Evolutionary conservation across 2,329 filamentous ascomycete genomes (phyloP).

Genomic region (Achaetomium macrosporum): DNA sequence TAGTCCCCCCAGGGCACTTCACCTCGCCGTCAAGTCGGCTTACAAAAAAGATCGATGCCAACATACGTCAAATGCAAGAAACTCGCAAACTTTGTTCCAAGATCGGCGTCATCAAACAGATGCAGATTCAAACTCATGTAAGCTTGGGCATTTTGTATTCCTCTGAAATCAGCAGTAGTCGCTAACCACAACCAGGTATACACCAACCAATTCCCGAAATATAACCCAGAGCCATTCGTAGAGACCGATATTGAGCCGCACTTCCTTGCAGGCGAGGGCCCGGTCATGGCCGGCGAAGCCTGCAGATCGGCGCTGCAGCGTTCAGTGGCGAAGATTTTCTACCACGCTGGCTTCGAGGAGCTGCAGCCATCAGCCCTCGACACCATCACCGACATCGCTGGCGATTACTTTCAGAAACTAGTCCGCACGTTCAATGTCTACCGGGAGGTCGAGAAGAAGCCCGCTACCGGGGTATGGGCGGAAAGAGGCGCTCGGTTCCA

Average conservation of each 20-base stretch:
- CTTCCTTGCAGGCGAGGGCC: conserved; percentile 81
- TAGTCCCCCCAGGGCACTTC: conserved; percentile 72
- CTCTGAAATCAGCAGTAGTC: neutral
- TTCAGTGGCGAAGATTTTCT: conserved; percentile 90
- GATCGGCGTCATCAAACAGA: conserved; percentile 97
- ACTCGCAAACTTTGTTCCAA: conserved; percentile 94
- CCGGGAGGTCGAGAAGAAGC: conserved; percentile 72
- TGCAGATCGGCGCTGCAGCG: conserved; percentile 82
- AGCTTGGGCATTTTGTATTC: conserved; percentile 9
- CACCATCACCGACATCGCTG: conserved; percentile 79
- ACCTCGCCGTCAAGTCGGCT: conserved; percentile 67
- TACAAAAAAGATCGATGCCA: conserved; percentile 75
- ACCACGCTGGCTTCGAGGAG: conserved; percentile 94
- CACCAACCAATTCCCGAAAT: conserved; percentile 96
- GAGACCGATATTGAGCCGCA: conserved; percentile 85
- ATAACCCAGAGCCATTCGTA: conserved; percentile 80
- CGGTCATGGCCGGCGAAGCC: conserved; percentile 76
- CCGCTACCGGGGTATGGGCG: conserved; percentile 39
- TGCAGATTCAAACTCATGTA: conserved; percentile 97
- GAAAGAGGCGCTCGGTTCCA: conserved; percentile 44
- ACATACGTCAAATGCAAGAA: conserved; percentile 93
- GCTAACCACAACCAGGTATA: conserved; percentile 61
- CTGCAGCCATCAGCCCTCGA: conserved; percentile 93
- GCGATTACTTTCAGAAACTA: conserved; percentile 84
- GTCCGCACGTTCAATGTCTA: conserved; percentile 75